Evolutionary conservation across 148 eudicot genomes (phyloP), one percentile per base, ranked within the genome.

Genomic region (Rhododendron ovatum): DNA sequence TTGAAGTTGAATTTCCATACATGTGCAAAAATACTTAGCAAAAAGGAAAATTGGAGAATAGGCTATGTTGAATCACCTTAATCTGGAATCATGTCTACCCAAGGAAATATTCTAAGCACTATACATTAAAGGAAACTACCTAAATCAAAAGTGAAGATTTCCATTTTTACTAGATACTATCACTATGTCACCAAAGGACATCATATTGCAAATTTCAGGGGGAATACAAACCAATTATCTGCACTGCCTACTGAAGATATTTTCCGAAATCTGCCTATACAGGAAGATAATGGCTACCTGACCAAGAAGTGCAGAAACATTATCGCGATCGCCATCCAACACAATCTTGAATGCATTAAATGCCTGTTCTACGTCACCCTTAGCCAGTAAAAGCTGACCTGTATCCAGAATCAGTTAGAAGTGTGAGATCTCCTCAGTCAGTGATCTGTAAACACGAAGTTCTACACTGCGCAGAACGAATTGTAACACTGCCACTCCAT

Each of bases 271-370:
- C 43, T 48, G 73, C 65, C 47, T 30, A 17, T 4, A 80, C 14
- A 69, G 53, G 45, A 47, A 39, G 35, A 53, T 41, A 84, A 28
- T 9, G 65, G 45, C 37, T 92, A 97, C 99, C 98, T 97, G 98
- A 83, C 99, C 99, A 87, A 97, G 99, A 87, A 97, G 98, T 89
- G 99, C 99, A 86, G 98, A 94, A 86, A 97, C 93, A 89, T 97
- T 94, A 85, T 97, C 95, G 47, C 89, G 93, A 86, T 97, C 98
- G 51, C 98, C 98, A 88, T 94, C 99, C 84, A 95, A 88, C 87
- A 97, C 95, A 90, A 97, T 97, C 89, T 92, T 97, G 89, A 97
- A 97, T 76, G 95, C 92, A 87, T 92, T 90, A 88, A 88, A 90
- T 55, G 99, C 99, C 86, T 92, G 96, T n/a, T 97, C 99, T 33